Conservation (phyloP, 129 eudicot genomes). For the Ambrosia trifida region DNA sequence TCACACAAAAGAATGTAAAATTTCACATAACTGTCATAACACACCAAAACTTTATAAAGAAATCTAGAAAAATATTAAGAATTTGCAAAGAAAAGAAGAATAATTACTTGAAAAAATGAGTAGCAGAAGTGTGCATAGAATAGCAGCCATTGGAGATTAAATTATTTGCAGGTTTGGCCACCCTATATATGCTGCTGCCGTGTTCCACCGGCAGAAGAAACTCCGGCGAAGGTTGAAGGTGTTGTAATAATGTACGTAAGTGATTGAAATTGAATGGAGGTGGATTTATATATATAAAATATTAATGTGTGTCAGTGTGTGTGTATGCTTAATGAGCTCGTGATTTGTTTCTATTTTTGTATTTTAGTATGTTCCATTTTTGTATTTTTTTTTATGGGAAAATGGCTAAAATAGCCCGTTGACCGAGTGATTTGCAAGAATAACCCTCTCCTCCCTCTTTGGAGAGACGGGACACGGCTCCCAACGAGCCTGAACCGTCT, state of each 20-base stretch:
- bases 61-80: constrained; percentile 7
- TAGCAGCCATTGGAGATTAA: constrained; percentile 26
- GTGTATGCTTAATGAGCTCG: neutral
- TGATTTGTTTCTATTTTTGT: neutral
- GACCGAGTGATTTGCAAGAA: too few relatives aligned
- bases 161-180: constrained; percentile 17
- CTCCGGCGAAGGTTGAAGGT: constrained; percentile 27
- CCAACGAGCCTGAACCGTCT: too few relatives aligned
- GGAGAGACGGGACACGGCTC: too few relatives aligned
- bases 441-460: too few relatives aligned
- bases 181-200: constrained; percentile 16
- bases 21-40: neutral
- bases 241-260: neutral
- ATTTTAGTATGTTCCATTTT: too few relatives aligned
- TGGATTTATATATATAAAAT: constrained; percentile 32
- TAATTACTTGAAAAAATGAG: constrained; percentile 36
- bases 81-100: neutral
- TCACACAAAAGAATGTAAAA: neutral
- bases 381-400: too few relatives aligned
- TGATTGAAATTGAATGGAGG: constrained; percentile 31
- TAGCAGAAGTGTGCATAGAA: constrained; percentile 24
- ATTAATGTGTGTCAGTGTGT: neutral
- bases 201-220: constrained; percentile 22
- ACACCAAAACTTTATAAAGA: neutral
- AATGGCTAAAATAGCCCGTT: too few relatives aligned